phyloP scores from a whole-genome alignment of 2,329 filamentous ascomycete species.

The Phialophora chinensis region DNA sequence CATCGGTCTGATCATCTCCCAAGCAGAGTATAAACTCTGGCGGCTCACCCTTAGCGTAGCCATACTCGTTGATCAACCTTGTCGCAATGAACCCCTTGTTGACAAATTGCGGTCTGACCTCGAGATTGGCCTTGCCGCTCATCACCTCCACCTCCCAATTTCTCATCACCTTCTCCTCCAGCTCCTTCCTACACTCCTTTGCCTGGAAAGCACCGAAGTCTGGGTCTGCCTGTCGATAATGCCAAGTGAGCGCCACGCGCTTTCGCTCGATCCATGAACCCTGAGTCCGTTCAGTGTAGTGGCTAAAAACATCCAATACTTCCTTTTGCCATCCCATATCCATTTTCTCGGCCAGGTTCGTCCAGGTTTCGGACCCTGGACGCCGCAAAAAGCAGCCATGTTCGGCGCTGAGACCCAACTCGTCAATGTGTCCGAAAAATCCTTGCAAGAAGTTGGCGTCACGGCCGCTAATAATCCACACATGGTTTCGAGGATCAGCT shows the following conservation, averaged over 20 bases:
- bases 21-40: conserved; percentile 88
- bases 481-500: conserved; percentile 78
- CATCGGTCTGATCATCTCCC: conserved; percentile 96
- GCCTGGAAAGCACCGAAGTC: conserved; percentile 82
- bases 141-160: conserved; percentile 95
- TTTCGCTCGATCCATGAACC: conserved; percentile 95
- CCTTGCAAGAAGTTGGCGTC: conserved; percentile 90
- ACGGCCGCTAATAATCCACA: conserved; percentile 98
- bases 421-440: conserved; percentile 87
- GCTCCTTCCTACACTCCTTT: conserved; percentile 77
- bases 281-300: conserved; percentile 84
- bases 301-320: conserved; percentile 81
- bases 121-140: conserved; percentile 94
- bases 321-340: conserved; percentile 94
- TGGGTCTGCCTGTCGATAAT: conserved; percentile 89
- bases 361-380: conserved; percentile 78
- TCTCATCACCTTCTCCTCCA: conserved; percentile 76
- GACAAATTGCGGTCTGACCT: conserved; percentile 94
- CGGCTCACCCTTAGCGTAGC: conserved; percentile 57
- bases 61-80: conserved; percentile 77
- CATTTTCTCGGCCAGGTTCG: conserved; percentile 82
- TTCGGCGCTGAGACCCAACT: conserved; percentile 93
- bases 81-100: conserved; percentile 97
- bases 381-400: conserved; percentile 94
- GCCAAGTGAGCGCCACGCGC: conserved; percentile 93